A percentile compares a stretch with the other conserved stretches of the same genome.
These are phyloP conservation scores for Moringa oleifera DNA, from an alignment of 345 rosid species.

Conservation along the genomic window DNA sequence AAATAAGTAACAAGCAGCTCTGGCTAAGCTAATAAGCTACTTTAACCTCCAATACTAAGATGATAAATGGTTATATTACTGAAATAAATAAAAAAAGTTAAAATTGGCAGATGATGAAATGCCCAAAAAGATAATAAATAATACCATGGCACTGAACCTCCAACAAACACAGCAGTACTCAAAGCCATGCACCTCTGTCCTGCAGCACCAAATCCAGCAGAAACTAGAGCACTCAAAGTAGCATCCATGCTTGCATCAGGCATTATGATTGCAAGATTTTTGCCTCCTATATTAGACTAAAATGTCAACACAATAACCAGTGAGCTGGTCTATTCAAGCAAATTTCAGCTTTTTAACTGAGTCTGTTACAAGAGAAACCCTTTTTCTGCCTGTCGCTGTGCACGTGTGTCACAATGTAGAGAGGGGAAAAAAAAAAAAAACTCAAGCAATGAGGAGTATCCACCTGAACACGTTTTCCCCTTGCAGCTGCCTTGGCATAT, in stretches of 20 bases:
- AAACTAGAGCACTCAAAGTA: constrained; percentile 48
- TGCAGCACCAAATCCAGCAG: constrained; percentile 56
- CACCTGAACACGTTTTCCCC: constrained; percentile 37
- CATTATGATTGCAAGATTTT: constrained; percentile 54
- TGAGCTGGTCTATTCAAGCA: constrained; percentile 3
- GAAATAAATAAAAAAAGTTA: no score
- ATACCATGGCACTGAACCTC: constrained; percentile 47
- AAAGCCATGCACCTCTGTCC: constrained; percentile 55
- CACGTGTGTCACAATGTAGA: no score
- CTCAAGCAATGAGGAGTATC: not conserved
- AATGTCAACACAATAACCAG: constrained; percentile 14
- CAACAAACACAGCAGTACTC: constrained; percentile 45
- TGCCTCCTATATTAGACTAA: constrained; percentile 45
- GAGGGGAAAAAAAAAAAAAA: not conserved
- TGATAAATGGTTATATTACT: no score
- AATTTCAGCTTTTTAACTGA: not conserved
- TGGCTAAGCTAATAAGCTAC: no score
- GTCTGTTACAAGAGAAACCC: not conserved
- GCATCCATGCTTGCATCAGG: constrained; percentile 55
- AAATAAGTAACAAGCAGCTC: no score
- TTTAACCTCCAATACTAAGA: not conserved
- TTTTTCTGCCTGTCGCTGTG: no score
- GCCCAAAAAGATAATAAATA: not conserved
- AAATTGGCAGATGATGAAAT: not conserved
- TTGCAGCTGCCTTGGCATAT: constrained; percentile 30